Conservation (phyloP, 2,329 filamentous ascomycete species). For the Colletotrichum tabaci region DNA sequence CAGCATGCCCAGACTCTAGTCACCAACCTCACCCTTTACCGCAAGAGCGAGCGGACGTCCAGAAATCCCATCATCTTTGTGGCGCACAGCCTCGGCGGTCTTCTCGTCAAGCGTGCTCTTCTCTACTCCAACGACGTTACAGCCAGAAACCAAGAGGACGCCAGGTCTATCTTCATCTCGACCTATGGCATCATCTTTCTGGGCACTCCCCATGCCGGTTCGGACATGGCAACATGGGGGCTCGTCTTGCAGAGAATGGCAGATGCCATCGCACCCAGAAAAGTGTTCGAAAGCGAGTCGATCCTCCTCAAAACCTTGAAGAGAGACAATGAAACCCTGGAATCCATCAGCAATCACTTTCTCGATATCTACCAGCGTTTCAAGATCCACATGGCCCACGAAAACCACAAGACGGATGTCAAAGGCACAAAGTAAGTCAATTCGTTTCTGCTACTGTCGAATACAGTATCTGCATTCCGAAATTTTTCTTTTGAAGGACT, state of each 20-base stretch:
- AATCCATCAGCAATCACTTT: constrained; percentile 82
- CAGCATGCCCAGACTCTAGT: constrained; percentile 81
- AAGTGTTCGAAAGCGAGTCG: constrained; percentile 76
- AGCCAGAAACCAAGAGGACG: constrained; percentile 72
- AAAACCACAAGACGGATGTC: constrained; percentile 79
- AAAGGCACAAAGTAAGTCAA: constrained; percentile 68
- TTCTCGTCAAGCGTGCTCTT: constrained; percentile 79
- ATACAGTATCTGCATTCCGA: neutral
- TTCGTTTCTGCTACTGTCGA: neutral
- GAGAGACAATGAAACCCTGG: constrained; percentile 80
- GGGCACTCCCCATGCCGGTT: constrained; percentile 82
- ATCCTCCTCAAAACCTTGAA: constrained; percentile 80
- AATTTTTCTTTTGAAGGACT: neutral
- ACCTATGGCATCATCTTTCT: constrained; percentile 85
- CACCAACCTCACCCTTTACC: constrained; percentile 73
- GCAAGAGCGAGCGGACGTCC: constrained; percentile 69
- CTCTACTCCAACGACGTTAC: constrained; percentile 76
- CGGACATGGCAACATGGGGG: constrained; percentile 78
- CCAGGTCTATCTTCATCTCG: constrained; percentile 79
- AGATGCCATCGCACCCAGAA: constrained; percentile 74
- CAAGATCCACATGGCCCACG: constrained; percentile 83
- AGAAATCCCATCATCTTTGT: constrained; percentile 82
- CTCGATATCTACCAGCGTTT: constrained; percentile 80
- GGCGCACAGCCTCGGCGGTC: constrained; percentile 80
- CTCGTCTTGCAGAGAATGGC: constrained; percentile 78